Evolutionary conservation across 139 green algal genomes (phyloP), one percentile per base, ranked within the genome.

Genomic region (Micractinium conductrix): DNA sequence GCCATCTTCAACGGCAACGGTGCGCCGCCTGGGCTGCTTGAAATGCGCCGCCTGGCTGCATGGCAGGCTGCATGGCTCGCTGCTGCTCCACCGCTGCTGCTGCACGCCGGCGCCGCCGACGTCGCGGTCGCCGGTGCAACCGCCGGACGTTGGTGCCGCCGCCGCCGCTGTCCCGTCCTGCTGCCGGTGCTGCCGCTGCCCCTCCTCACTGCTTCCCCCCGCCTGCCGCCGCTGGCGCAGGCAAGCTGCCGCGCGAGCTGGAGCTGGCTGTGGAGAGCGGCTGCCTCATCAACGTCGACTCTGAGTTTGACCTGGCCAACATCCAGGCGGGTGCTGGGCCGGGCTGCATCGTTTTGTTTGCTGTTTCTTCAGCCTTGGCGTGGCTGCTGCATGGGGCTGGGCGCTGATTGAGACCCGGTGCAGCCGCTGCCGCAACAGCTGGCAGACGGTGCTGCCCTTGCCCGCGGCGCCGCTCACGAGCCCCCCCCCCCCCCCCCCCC

Each of bases 211-310:
- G 28, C 60, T 37, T 28, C 14, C 48, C 17, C 2, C 26, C 14
- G 22, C 28, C 28, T 22, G 26, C 21, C 9, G 55, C 55, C 55
- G 55, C 58, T 83, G 96, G 97, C 86, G 99, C 99, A 82, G 97
- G 97, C 84, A 99, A 99, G 94, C 92, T 98, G 85, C 95, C 96
- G 22, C 88, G 90, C 79, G 97, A 99, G 91, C 93, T 99, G 69
- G 92, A 96, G 90, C 86, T 97, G 62, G 97, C 96, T 16, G 96
- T 93, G 60, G 38, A 95, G 78, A 78, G 94, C 37, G 97, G 95
- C 84, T 93, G 96, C 74, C 91, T 99, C 30, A 86, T 99, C 88
- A 99, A 99, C 89, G 88, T 98, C 8, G 97, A 99, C 92, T 96
- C 90, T 22, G 97, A 99, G 92, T 99, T 99, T 83, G 97, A 99